These are phyloP conservation scores for Colletotrichum sp. DNA, from an alignment of 2,329 filamentous ascomycete species.

Conservation along the genomic window DNA sequence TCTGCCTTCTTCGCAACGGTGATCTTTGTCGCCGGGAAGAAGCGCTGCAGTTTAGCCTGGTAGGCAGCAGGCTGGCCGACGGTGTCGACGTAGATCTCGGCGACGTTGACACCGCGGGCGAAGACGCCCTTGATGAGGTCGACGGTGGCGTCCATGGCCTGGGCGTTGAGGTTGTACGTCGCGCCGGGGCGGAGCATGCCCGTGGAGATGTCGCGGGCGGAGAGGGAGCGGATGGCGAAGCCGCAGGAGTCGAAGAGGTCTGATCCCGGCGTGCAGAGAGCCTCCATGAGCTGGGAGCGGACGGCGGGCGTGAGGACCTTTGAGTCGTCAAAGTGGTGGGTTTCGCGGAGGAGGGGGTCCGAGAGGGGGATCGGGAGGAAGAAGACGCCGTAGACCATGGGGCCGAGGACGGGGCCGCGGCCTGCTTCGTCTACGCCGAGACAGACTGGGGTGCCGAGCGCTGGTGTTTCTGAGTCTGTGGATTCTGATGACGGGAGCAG, in stretches of 20 bases:
- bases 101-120: constrained; percentile 78
- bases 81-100: constrained; percentile 94
- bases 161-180: constrained; percentile 90
- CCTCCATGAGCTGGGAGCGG: constrained; percentile 72
- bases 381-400: constrained; percentile 75
- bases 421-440: constrained; percentile 95
- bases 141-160: constrained; percentile 92
- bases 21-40: constrained; percentile 80
- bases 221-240: constrained; percentile 83
- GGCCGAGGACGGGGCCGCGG: constrained; percentile 88
- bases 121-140: constrained; percentile 80
- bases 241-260: constrained; percentile 66
- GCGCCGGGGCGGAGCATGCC: constrained; percentile 73
- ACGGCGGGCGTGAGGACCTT: constrained; percentile 87
- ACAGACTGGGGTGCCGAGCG: constrained; percentile 55
- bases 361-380: constrained; percentile 76
- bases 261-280: constrained; percentile 68
- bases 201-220: constrained; percentile 81
- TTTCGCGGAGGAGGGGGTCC: constrained; percentile 75
- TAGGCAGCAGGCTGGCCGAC: constrained; percentile 84
- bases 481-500: constrained; percentile 48
- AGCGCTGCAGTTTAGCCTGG: constrained; percentile 80
- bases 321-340: constrained; percentile 92
- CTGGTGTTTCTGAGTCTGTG: constrained; percentile 28
- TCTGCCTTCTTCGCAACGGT: constrained; percentile 92